These are phyloP conservation scores for Wickerhamomyces canadensis DNA, from an alignment of 805 yeast genomes.

Conservation along the genomic window DNA sequence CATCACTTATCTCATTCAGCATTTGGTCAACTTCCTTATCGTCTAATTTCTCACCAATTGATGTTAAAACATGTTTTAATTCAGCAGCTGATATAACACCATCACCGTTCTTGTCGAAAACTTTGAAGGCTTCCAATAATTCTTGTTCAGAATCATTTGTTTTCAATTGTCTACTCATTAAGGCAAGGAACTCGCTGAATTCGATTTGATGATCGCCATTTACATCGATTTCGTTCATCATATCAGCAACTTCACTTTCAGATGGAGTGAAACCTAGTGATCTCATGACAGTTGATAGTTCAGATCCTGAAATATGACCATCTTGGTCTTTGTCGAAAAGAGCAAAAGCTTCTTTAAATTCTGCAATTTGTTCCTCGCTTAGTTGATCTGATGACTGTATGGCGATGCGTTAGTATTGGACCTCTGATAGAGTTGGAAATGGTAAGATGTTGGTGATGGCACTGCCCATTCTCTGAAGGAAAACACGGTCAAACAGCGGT, in stretches of 20 bases:
- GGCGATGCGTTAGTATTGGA: constrained; percentile 6
- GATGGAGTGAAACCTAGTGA: constrained; percentile 97
- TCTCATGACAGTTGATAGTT: constrained; percentile 97
- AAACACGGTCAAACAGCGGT: too few species aligned
- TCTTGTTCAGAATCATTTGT: constrained; percentile 97
- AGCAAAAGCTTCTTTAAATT: constrained; percentile 96
- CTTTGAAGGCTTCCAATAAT: constrained; percentile 95
- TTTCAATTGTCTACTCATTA: constrained; percentile 83
- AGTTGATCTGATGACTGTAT: constrained; percentile 63
- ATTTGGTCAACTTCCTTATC: constrained; percentile 97
- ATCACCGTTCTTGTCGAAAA: constrained; percentile 90
- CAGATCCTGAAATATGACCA: constrained; percentile 93
- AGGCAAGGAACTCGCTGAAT: constrained; percentile 74
- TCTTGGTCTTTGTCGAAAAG: constrained; percentile 95
- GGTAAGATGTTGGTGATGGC: too few species aligned
- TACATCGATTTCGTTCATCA: constrained; percentile 95
- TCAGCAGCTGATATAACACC: constrained; percentile 97
- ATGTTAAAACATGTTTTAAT: constrained; percentile 91
- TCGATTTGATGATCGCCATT: constrained; percentile 90
- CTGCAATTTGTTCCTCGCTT: constrained; percentile 94
- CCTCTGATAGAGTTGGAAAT: too few species aligned
- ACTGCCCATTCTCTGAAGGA: too few species aligned
- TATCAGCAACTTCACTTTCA: constrained; percentile 91
- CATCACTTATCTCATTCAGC: constrained; percentile 93
- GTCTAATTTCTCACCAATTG: constrained; percentile 93